These are phyloP conservation scores for Aspergillus ochraceoroseus DNA, from an alignment of 2,329 filamentous ascomycete species.

Conservation along the genomic window DNA sequence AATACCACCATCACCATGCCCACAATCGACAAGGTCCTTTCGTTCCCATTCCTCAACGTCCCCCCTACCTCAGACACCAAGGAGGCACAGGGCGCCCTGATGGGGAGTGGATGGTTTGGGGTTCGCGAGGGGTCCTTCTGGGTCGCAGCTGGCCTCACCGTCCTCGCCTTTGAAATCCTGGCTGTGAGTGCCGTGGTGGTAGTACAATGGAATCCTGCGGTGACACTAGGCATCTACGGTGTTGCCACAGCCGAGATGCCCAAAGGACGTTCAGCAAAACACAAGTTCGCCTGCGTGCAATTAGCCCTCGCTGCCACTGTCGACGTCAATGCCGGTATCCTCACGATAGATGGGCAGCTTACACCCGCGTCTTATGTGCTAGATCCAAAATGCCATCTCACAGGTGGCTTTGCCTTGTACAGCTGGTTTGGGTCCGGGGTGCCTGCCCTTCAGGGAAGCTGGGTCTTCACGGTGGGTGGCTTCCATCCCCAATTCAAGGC, in stretches of 20 bases:
- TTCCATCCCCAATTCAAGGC: conserved; percentile 40
- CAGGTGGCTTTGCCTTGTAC: conserved; percentile 43
- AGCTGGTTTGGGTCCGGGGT: conserved; percentile 36
- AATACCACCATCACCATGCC: conserved; percentile 37
- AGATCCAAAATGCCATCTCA: conserved; percentile 39
- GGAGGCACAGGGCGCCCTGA: conserved; percentile 18
- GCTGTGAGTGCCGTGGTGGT: conserved; percentile 35
- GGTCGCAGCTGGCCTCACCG: conserved; percentile 39
- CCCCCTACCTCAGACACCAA: background rate
- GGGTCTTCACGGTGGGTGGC: conserved; percentile 46
- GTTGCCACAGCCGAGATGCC: conserved; percentile 32
- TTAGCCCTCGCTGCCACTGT: conserved; percentile 35
- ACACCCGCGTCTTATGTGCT: conserved; percentile 42
- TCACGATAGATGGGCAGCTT: conserved; percentile 41
- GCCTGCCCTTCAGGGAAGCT: conserved; percentile 34
- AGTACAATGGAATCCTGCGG: conserved; percentile 29
- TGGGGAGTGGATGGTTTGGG: conserved; percentile 30
- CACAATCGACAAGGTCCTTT: conserved; percentile 20
- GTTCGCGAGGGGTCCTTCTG: conserved; percentile 33
- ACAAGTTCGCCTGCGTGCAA: conserved; percentile 37
- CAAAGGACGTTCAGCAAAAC: background rate
- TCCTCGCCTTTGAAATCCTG: conserved; percentile 41
- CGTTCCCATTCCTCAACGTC: conserved; percentile 31
- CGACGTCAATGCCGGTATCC: conserved; percentile 35
- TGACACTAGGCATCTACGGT: conserved; percentile 37